Base-by-base conservation (phyloP, 768 basidiomycete species). In the Porphyrellus cyaneotinctus region DNA sequence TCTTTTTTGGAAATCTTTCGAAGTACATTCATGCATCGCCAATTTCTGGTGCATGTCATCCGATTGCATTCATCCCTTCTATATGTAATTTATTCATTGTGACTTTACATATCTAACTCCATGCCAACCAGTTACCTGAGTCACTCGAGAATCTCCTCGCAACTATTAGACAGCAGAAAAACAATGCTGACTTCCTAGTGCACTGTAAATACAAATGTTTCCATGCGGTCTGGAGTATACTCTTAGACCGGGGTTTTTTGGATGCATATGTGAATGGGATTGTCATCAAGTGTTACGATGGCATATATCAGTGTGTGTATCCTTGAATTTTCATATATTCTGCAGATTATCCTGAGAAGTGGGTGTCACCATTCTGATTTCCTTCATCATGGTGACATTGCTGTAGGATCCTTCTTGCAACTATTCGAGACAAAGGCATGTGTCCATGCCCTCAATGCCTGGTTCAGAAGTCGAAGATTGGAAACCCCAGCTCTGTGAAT, bases 131-230 rank as follows among this genome's bases (percentile, higher is more conserved):
- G 51, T 23, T 51, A 11, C 51, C 44, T 11, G 12, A 39, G 4
- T 20, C 18, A 18, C 30, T 52, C 6, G 7, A 12, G 6, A 33
- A 15, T 0, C 2, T 32, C 10, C 9, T 43, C 14, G 12, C 38
- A 41, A 18, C 8, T 5, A 14, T 46, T 2, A 24, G 11, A 12
- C 9, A 2, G 6, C 4, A 9, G 24, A 41, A 47, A 33, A 47
- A 14, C 3, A 13, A 47, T 14, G 31, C 38, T 0, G 31, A 52
- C 8, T 1, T 52, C 0, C 31, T 52, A 1, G 30, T 46, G 0
- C 52, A 59, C 13, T 59, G 58, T 10, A 57, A 57, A 22, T 35
- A 33, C 0, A 49, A 57, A 6, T 14, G 56, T 2, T 28, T 56
- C 3, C 55, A 59, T 18, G 55, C 54, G 0, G 22, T 53, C 1